Base-by-base conservation (phyloP, 345 rosid species). In the Syzygium jambos region DNA sequence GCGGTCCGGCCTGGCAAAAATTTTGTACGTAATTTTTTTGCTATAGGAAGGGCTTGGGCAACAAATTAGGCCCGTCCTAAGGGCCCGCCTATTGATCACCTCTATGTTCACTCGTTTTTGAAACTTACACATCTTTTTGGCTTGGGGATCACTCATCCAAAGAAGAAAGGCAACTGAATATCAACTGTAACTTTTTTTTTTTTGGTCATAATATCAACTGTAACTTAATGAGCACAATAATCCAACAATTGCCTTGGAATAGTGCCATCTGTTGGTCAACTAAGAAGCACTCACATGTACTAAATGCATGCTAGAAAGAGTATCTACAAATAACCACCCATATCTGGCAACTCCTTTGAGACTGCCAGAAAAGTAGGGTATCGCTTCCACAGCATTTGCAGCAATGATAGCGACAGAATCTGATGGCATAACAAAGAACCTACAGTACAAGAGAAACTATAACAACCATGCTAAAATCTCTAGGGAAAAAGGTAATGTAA, bases 391-490 rank as follows among this genome's bases (percentile, higher is more conserved):
- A 55, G 99, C 98, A 93, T 98, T 98, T 89, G 99, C 99, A 85
- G 99, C 98, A 91, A 96, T 98, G 85, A 96, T 96, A 65, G 99
- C 98, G 85, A 98, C 98, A 73, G 99, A 96, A 95, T 96, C 99
- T 73, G 99, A 98, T 65, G 99, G 99, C 89, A 98, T 96, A 77
- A 98, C 99, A 90, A 98, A 98, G 93, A 98, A 98, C 96, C 98
- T 96, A 87, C 77, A 29, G 77, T 16, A 29, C 38, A 63, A 63
- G 77, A 63, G 77, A 63, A 63, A 63, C 77, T 63, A 63, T n/a
- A 21, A 63, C 14, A 63, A 15, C 77, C 77, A 63, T 63, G 77
- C 77, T 29, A 63, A 63, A 63, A 29, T 29, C 77, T 29, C 38
- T 63, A 63, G 77, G 38, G 38, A 63, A 63, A 63, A 63, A 14